A percentile compares a stretch with the other conserved stretches of the same genome.
Conservation (phyloP, 495 filamentous ascomycete species). For the Tirmania nivea region DNA sequence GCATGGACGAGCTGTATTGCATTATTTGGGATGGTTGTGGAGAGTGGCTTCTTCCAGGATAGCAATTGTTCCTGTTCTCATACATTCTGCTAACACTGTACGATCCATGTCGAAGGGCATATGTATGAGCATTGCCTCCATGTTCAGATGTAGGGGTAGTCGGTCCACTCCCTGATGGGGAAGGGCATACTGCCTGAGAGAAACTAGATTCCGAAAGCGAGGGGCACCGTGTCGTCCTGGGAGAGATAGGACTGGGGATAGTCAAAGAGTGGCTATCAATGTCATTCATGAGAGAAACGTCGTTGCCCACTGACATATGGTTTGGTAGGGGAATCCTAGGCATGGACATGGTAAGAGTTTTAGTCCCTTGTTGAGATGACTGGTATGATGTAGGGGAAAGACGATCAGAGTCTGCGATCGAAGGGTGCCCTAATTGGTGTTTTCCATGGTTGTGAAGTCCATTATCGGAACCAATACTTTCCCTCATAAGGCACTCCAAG, state of each 20-base stretch:
- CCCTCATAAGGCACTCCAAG: not conserved
- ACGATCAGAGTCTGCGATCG: not conserved
- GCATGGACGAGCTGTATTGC: not conserved
- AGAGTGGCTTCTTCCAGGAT: not conserved
- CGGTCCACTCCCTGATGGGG: constrained; percentile 8
- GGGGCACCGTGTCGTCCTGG: constrained; percentile 12
- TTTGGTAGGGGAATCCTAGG: not conserved
- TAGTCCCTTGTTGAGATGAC: not conserved
- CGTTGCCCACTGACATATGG: not conserved
- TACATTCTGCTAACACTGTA: constrained; percentile 4
- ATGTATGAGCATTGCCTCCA: constrained; percentile 1
- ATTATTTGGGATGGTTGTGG: not conserved
- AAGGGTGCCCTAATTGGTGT: not conserved
- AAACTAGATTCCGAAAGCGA: constrained; percentile 12
- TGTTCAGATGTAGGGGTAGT: constrained; percentile 10
- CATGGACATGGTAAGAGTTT: not conserved
- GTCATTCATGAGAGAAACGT: not conserved
- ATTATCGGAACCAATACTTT: not conserved
- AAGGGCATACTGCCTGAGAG: constrained; percentile 6
- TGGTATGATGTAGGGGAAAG: not conserved
- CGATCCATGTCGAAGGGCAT: not conserved
- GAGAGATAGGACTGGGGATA: constrained; percentile 10
- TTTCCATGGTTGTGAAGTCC: not conserved
- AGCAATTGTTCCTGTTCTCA: not conserved
- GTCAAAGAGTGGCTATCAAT: not conserved